Conservation (phyloP, 805 yeast genomes). For the Pichia nanzhaoensis region DNA sequence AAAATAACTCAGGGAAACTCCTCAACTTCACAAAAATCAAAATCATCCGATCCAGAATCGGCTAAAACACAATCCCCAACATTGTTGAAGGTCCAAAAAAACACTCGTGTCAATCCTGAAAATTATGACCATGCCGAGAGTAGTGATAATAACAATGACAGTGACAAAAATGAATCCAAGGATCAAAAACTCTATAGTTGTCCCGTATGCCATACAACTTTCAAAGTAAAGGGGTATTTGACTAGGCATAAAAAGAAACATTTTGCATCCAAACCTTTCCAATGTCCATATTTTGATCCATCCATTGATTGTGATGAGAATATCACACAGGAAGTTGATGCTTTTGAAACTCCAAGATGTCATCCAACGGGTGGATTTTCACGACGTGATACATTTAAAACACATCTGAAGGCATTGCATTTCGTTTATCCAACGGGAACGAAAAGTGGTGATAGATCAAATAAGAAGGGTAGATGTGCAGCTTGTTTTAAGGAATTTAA, state of each 20-base stretch:
- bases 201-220: slow-evolving; percentile 41
- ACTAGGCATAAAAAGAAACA: slow-evolving; percentile 53
- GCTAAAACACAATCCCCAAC: neutral
- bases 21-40: neutral
- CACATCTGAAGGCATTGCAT: slow-evolving; percentile 51
- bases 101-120: too few species aligned
- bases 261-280: slow-evolving; percentile 42
- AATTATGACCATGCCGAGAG: too few species aligned
- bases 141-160: neutral
- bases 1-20: neutral
- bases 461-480: slow-evolving; percentile 44
- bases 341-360: slow-evolving; percentile 32
- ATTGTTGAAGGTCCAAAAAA: too few species aligned
- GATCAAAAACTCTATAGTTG: slow-evolving; percentile 32
- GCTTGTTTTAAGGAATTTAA: slow-evolving; percentile 47
- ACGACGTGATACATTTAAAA: slow-evolving; percentile 52
- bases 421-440: slow-evolving; percentile 53
- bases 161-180: neutral
- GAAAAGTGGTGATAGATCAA: slow-evolving; percentile 37
- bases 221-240: slow-evolving; percentile 47
- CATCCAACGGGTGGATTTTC: slow-evolving; percentile 56
- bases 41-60: neutral
- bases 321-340: neutral
- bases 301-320: neutral
- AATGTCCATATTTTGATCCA: slow-evolving; percentile 43